A percentile compares a stretch with the other conserved stretches of the same genome.
phyloP scores from a whole-genome alignment of 106 monocot genomes.

The Alisma plantagoaquatica region DNA sequence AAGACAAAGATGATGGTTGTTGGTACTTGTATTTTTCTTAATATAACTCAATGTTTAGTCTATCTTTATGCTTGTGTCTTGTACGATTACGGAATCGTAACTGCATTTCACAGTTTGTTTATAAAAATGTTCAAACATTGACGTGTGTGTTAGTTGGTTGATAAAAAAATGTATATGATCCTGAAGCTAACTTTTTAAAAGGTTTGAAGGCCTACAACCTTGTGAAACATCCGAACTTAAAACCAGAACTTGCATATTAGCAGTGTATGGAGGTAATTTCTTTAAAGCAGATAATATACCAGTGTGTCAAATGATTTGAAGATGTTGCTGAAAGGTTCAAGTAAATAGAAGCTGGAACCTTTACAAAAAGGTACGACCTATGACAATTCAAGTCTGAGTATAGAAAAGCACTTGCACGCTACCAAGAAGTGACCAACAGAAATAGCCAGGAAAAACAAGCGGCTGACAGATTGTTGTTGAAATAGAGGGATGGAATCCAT shows the following conservation, averaged over 20 bases:
- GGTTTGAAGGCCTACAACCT: conserved; percentile 85
- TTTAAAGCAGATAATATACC: conserved; percentile 77
- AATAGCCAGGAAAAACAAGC: conserved; percentile 69
- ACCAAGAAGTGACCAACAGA: conserved; percentile 77
- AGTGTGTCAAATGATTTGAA: conserved; percentile 60
- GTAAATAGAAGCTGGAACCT: conserved; percentile 61
- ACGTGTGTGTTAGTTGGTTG: too few species aligned
- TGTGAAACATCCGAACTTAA: conserved; percentile 79
- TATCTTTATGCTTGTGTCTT: too few species aligned
- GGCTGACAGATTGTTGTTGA: conserved; percentile 70
- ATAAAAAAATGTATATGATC: too few species aligned
- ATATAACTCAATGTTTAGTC: too few species aligned
- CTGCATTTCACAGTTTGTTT: too few species aligned
- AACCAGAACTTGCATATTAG: conserved; percentile 87
- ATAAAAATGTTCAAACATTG: too few species aligned
- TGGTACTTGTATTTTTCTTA: too few species aligned
- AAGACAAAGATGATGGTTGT: too few species aligned
- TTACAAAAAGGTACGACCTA: conserved; percentile 65
- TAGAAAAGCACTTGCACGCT: conserved; percentile 70
- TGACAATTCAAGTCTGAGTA: conserved; percentile 88
- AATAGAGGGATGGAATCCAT: conserved; percentile 65
- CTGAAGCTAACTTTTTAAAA: conserved; percentile 84
- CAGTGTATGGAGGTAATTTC: conserved; percentile 92
- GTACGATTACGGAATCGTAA: too few species aligned
- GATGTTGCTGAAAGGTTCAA: conserved; percentile 64